phyloP scores from a whole-genome alignment of 1,284 basidiomycete species.

The Singerocomus rubriflavus region DNA sequence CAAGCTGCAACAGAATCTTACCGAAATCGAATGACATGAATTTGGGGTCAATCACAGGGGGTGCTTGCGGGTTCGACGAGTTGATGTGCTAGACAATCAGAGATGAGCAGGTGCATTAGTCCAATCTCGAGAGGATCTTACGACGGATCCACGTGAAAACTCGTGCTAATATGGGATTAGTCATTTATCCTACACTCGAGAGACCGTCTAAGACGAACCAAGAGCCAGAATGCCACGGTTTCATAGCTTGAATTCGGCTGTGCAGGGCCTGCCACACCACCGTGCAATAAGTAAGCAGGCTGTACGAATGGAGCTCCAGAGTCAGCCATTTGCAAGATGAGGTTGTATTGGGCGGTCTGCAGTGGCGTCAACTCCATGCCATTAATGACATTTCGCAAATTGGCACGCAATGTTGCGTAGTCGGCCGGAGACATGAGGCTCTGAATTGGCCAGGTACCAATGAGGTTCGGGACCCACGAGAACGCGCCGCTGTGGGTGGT shows the following conservation, averaged over 20 bases:
- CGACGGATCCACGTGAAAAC: conserved; percentile 2
- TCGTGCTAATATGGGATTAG: background rate
- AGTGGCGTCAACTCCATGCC: background rate
- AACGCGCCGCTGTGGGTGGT: background rate
- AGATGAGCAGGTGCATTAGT: background rate
- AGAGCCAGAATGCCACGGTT: background rate
- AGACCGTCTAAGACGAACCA: no score
- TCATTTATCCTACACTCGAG: background rate
- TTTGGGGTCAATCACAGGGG: conserved; percentile 3
- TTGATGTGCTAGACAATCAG: background rate
- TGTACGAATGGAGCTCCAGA: background rate
- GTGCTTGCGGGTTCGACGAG: background rate
- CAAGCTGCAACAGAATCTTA: background rate
- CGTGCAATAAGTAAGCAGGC: background rate
- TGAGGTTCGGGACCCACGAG: background rate
- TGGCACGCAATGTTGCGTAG: background rate
- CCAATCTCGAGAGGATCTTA: background rate
- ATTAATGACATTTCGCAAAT: background rate
- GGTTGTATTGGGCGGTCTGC: background rate
- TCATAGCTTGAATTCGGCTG: background rate
- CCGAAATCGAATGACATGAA: conserved; percentile 3
- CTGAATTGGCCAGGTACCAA: background rate
- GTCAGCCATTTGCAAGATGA: background rate
- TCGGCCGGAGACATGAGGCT: background rate
- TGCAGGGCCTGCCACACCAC: background rate